phyloP scores from a whole-genome alignment of 345 rosid species.

The Bruguiera gymnorhiza region DNA sequence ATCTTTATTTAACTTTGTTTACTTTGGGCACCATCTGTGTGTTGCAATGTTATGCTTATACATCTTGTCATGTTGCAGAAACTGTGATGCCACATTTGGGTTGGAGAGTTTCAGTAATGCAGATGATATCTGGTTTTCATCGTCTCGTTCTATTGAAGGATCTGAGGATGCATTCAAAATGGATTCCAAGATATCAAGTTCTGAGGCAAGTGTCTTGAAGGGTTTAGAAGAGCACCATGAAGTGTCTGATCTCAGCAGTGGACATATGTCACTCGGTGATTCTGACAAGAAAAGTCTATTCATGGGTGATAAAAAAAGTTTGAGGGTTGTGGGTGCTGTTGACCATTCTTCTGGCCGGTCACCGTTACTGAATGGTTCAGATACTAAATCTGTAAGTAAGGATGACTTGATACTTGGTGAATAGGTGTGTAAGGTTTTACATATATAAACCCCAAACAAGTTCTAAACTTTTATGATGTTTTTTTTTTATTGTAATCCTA shows the following conservation, averaged over 20 bases:
- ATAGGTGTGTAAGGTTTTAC: slow-evolving; percentile 44
- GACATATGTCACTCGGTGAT: slow-evolving; percentile 34
- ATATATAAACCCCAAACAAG: too few relatives aligned
- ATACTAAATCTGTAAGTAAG: slow-evolving; percentile 38
- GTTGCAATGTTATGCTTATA: background rate
- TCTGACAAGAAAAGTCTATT: slow-evolving; percentile 31
- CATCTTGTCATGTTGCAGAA: slow-evolving; percentile 44
- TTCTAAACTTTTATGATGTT: too few relatives aligned
- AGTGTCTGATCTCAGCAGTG: slow-evolving; percentile 34
- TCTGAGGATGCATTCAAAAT: slow-evolving; percentile 46
- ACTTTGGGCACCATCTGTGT: background rate
- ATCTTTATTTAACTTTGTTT: background rate
- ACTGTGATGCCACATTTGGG: slow-evolving; percentile 77
- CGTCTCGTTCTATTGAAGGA: slow-evolving; percentile 50
- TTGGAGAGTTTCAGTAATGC: slow-evolving; percentile 61
- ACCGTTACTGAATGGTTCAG: slow-evolving; percentile 28
- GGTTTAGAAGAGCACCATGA: slow-evolving; percentile 35
- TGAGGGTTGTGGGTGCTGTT: slow-evolving; percentile 21
- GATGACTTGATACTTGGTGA: slow-evolving; percentile 35
- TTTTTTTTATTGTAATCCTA: too few relatives aligned
- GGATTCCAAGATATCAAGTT: slow-evolving; percentile 35
- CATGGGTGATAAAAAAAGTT: slow-evolving; percentile 31
- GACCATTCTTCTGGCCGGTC: slow-evolving; percentile 28
- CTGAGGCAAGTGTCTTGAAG: slow-evolving; percentile 30
- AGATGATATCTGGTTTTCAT: slow-evolving; percentile 69